Evolutionary conservation across 805 yeast species (phyloP).

Genomic region (Saccharomyces jurei): DNA sequence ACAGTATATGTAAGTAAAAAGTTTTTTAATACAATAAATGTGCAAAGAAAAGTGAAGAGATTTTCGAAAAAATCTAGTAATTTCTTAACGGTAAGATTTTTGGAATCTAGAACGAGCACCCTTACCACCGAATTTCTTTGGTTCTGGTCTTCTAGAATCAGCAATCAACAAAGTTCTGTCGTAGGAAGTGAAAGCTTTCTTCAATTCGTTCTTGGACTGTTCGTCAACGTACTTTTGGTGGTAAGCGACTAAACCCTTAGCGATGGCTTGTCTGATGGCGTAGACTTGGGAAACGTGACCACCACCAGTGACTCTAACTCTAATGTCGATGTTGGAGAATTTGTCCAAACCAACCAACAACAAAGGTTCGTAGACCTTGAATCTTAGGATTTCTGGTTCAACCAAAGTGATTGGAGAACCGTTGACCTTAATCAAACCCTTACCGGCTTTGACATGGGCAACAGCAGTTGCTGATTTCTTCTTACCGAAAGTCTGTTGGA

Average conservation of each 20-base stretch:
- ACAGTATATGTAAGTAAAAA: conserved; percentile 23
- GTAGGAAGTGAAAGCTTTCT: conserved; percentile 91
- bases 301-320: conserved; percentile 98
- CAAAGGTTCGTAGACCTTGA: conserved; percentile 98
- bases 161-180: conserved; percentile 99
- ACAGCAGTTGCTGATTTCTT: conserved; percentile 99
- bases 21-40: background rate
- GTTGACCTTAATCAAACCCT: conserved; percentile 96
- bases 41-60: conserved; percentile 1
- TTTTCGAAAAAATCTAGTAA: background rate
- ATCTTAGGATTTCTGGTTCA: conserved; percentile 95
- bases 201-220: conserved; percentile 96
- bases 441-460: conserved; percentile 98
- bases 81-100: conserved; percentile 93
- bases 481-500: conserved; percentile 88
- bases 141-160: conserved; percentile 98
- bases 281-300: conserved; percentile 99
- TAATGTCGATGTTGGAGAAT: conserved; percentile 93
- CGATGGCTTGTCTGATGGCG: conserved; percentile 99
- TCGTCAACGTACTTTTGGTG: conserved; percentile 98
- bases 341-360: conserved; percentile 95
- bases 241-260: conserved; percentile 98
- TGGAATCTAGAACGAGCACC: conserved; percentile 99
- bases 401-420: conserved; percentile 98
- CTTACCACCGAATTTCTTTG: conserved; percentile 99